phyloP scores from a whole-genome alignment of 495 filamentous ascomycete species.

The Neurospora sp. region DNA sequence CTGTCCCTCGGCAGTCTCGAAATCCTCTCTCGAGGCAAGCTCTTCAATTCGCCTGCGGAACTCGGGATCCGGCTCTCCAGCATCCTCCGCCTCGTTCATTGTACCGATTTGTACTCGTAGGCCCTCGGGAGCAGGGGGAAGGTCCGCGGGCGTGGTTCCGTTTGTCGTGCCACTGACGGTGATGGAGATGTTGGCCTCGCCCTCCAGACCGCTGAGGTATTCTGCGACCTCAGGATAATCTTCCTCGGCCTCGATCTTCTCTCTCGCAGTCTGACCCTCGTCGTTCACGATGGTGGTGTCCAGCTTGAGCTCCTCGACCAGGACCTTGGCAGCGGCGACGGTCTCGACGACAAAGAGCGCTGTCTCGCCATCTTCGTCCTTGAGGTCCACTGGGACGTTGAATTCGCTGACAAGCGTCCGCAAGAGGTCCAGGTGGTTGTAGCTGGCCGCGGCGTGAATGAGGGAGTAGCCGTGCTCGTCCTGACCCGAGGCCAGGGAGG shows the following conservation, averaged over 20 bases:
- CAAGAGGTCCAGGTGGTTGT: slow-evolving; percentile 73
- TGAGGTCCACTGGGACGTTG: slow-evolving; percentile 64
- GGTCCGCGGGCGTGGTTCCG: slow-evolving; percentile 4
- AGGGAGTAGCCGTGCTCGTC: slow-evolving; percentile 85
- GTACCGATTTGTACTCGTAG: slow-evolving; percentile 57
- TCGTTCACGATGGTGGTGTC: slow-evolving; percentile 50
- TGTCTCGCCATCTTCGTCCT: slow-evolving; percentile 84
- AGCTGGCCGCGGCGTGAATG: slow-evolving; percentile 84
- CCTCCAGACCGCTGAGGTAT: slow-evolving; percentile 49
- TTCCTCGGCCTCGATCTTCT: slow-evolving; percentile 60
- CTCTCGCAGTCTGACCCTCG: slow-evolving; percentile 57
- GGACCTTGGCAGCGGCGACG: slow-evolving; percentile 58
- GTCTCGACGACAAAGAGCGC: slow-evolving; percentile 79
- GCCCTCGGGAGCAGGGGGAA: slow-evolving; percentile 53
- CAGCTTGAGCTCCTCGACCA: slow-evolving; percentile 73
- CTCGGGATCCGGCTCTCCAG: slow-evolving; percentile 54
- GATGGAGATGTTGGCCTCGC: slow-evolving; percentile 10
- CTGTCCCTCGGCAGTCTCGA: slow-evolving; percentile 60
- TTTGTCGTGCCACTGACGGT: slow-evolving; percentile 17
- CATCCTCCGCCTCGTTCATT: slow-evolving; percentile 49
- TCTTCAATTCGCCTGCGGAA: slow-evolving; percentile 68
- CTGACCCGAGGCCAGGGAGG: slow-evolving; percentile 54
- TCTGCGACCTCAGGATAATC: slow-evolving; percentile 58
- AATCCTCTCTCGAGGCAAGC: slow-evolving; percentile 61
- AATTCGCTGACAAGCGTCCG: slow-evolving; percentile 67